Base-by-base conservation (phyloP, 2,329 filamentous ascomycete species). In the Diaporthe batatas region DNA sequence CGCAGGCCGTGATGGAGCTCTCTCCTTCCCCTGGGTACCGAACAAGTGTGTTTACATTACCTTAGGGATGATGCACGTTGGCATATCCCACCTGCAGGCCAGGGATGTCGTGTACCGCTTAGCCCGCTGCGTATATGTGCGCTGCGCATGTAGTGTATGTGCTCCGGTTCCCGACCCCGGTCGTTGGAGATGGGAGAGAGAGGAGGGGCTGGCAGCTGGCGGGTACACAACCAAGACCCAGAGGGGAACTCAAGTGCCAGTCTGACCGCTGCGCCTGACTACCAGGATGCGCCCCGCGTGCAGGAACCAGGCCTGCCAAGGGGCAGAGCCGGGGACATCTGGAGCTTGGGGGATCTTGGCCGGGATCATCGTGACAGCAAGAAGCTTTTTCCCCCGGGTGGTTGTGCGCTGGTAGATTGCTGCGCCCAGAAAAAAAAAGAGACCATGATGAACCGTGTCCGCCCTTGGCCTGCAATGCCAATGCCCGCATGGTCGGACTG, bases 261-360 rank as follows among this genome's bases (percentile, higher is more conserved):
- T 65, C 44, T 29, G 54, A 70, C 68, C 68, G 68, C 54, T 51
- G 55, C 68, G 29, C 55, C 68, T 70, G 44, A 62, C 55, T 51
- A n/a, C 34, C n/a, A 59, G 54, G 36, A 39, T 67, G 44, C 14
- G 23, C 44, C 57, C 68, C 47, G 34, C 53, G 55, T 53, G 44
- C 34, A 62, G 36, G 55, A 51, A 53, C n/a, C 14, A 69, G 47
- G 47, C 47, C n/a, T 23, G 47, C 47, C 10, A 51, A 44, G 54
- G 68, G 25, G 39, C 44, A 29, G 29, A 5, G 29, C 29, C 29
- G 11, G 34, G 34, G 34, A 42, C 12, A 18, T 42, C 12, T 42
- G 39, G 39, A 42, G 39, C 39, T 42, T 42, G 39, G 53, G 36
- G 32, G 36, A 70, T 21, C 32, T 53, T 70, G 29, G 55, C 68